phyloP scores from a whole-genome alignment of 495 filamentous ascomycete species.

The Lentithecium fluviatile region DNA sequence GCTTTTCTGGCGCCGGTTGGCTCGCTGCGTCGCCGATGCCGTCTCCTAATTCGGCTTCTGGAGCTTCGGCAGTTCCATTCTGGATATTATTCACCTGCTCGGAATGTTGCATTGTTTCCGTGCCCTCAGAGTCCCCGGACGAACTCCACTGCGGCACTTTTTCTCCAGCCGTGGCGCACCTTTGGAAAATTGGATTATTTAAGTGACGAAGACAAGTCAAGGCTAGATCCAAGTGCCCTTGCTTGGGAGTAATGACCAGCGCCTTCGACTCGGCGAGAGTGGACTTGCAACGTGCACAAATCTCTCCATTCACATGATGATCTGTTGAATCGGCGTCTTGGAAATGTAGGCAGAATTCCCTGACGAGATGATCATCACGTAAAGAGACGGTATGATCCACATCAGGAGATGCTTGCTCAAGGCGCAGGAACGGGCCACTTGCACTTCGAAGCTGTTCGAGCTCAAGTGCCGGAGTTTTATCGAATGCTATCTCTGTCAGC shows the following conservation, averaged over 20 bases:
- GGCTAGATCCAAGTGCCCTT: constrained; percentile 10
- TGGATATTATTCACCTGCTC: too few species aligned
- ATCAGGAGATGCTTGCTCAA: constrained; percentile 1
- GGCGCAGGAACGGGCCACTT: constrained; percentile 4
- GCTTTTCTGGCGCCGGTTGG: too few species aligned
- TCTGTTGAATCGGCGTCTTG: not conserved
- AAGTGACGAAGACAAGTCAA: not conserved
- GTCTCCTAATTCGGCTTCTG: too few species aligned
- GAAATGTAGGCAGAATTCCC: not conserved
- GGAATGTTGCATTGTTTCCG: too few species aligned
- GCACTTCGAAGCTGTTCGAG: not conserved
- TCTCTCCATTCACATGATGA: not conserved
- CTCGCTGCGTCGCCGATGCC: too few species aligned
- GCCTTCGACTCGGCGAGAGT: not conserved
- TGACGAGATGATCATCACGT: not conserved
- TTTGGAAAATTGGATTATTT: constrained; percentile 5
- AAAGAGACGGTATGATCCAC: not conserved
- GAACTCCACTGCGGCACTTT: too few species aligned
- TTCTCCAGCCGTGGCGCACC: too few species aligned
- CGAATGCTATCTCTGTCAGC: not conserved
- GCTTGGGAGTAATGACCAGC: constrained; percentile 1
- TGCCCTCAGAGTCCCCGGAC: too few species aligned
- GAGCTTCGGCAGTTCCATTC: too few species aligned
- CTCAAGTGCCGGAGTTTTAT: not conserved
- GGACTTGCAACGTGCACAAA: not conserved